These are phyloP conservation scores for Silene coronaria DNA, from an alignment of 179 eudicot genomes.

Conservation along the genomic window DNA sequence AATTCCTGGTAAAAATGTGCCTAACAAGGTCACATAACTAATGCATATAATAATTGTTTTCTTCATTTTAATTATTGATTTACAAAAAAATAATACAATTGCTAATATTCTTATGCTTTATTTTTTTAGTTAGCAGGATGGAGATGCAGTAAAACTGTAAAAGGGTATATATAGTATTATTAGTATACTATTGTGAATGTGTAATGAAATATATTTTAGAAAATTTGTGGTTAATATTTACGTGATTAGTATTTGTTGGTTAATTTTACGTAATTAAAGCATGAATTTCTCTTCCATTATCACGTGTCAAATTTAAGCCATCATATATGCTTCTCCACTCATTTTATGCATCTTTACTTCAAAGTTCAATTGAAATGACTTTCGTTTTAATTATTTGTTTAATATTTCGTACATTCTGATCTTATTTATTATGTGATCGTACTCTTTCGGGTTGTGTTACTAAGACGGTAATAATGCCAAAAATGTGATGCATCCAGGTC, in stretches of 20 bases:
- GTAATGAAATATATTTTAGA: neutral
- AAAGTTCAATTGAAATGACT: too few relatives aligned
- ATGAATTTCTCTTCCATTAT: neutral
- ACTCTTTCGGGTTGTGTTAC: too few relatives aligned
- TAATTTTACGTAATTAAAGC: neutral
- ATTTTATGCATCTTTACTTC: neutral
- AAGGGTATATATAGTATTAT: neutral
- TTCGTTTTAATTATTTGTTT: too few relatives aligned
- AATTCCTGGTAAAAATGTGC: neutral
- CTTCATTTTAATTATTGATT: conserved; percentile 7
- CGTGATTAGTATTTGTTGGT: neutral
- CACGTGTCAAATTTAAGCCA: neutral
- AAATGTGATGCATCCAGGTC: too few relatives aligned
- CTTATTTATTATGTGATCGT: too few relatives aligned
- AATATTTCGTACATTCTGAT: too few relatives aligned
- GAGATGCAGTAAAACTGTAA: neutral
- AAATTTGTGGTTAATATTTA: neutral
- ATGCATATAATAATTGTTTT: neutral
- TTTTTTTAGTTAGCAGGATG: neutral
- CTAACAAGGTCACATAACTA: conserved; percentile 1
- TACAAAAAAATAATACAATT: too few relatives aligned
- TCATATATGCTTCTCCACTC: neutral
- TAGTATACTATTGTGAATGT: neutral
- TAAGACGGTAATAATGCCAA: too few relatives aligned
- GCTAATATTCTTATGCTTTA: neutral